Conservation (phyloP, 148 eudicot species). For the Amaranthus cruentus region DNA sequence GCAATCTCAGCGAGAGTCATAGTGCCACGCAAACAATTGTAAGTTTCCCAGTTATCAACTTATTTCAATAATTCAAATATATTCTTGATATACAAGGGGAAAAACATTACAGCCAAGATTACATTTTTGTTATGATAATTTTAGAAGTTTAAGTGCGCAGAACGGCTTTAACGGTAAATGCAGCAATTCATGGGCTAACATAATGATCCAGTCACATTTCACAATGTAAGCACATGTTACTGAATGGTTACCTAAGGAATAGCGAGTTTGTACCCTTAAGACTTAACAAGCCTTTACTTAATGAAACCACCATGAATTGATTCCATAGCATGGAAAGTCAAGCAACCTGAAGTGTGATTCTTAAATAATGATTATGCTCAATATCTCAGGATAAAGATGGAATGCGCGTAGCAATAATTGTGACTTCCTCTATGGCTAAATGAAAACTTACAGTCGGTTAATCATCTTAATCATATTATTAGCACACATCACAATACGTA, state of each 20-base stretch:
- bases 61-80: background rate
- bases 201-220: background rate
- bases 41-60: background rate
- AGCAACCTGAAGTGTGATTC: background rate
- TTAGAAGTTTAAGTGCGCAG: background rate
- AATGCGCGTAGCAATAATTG: too few relatives aligned
- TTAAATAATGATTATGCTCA: background rate
- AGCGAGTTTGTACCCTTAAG: background rate
- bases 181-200: background rate
- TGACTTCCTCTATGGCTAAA: background rate
- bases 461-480: background rate
- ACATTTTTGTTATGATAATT: background rate
- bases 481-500: background rate
- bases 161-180: background rate
- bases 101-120: background rate
- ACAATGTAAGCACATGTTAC: background rate
- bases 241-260: background rate
- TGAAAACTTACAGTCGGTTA: background rate
- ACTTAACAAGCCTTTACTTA: background rate
- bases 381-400: background rate
- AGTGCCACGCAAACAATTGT: background rate
- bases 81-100: background rate
- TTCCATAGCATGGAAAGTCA: background rate
- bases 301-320: background rate
- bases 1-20: too few relatives aligned